Conservation (phyloP, 495 filamentous ascomycete species). For the Poronia punctata region DNA sequence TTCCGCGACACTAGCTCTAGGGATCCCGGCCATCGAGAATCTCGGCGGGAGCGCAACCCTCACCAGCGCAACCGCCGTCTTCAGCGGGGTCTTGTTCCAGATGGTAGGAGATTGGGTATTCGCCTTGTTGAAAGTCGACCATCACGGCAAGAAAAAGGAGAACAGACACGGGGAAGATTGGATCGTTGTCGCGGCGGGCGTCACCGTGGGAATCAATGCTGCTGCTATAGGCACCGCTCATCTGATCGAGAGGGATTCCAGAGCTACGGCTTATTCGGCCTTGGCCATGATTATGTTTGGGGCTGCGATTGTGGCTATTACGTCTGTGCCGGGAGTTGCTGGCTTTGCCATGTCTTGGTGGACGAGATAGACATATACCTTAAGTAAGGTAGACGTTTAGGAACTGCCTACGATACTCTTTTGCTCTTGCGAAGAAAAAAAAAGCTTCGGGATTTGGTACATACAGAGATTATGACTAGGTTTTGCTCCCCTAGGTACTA, state of each 20-base stretch:
- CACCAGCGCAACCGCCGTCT: conserved; percentile 39
- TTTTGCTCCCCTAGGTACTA: too few relatives aligned
- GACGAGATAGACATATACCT: too few relatives aligned
- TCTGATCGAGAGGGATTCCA: conserved; percentile 38
- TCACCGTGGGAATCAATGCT: conserved; percentile 42
- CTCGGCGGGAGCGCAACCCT: conserved; percentile 34
- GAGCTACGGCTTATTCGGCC: conserved; percentile 41
- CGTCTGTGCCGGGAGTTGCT: conserved; percentile 21
- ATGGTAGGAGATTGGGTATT: conserved; percentile 35
- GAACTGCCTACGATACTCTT: too few relatives aligned
- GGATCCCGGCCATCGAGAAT: conserved; percentile 25
- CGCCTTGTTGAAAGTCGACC: conserved; percentile 13
- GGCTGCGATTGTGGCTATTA: conserved; percentile 40
- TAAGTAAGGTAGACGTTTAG: too few relatives aligned
- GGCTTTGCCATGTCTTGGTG: too few relatives aligned
- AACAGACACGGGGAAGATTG: conserved; percentile 14
- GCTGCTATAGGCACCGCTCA: conserved; percentile 46
- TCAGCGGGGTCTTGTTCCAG: conserved; percentile 40
- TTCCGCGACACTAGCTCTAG: conserved; percentile 36
- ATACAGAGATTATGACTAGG: too few relatives aligned
- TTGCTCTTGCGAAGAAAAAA: too few relatives aligned
- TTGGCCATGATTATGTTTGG: conserved; percentile 43
- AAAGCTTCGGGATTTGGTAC: too few relatives aligned
- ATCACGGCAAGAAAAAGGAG: conserved; percentile 1
- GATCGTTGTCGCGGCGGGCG: conserved; percentile 32